These are phyloP conservation scores for Lolium multiflorum DNA, from an alignment of 176 grass and related monocot genomes.

Conservation along the genomic window DNA sequence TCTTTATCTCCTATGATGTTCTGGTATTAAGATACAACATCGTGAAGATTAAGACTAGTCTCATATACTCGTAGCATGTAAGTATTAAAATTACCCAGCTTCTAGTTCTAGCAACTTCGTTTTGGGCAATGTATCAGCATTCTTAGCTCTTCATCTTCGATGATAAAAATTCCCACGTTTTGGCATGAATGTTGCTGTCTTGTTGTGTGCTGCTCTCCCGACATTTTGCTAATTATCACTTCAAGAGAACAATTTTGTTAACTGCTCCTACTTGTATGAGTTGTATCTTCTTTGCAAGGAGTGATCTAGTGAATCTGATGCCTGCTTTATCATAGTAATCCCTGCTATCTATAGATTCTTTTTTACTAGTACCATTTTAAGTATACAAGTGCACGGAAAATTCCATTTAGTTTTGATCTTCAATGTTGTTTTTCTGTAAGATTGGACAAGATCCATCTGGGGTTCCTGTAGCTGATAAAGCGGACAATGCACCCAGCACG, in stretches of 20 bases:
- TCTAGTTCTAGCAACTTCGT: not conserved
- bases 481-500: not conserved
- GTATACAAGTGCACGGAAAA: no score
- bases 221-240: no score
- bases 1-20: not conserved
- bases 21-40: not conserved
- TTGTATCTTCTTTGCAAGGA: not conserved
- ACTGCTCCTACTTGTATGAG: no score
- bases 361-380: no score
- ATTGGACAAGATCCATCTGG: conserved; percentile 4
- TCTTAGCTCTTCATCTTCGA: conserved; percentile 21
- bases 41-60: not conserved
- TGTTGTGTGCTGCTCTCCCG: no score
- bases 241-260: no score
- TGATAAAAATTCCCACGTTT: not conserved
- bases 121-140: not conserved
- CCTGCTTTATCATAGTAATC: no score
- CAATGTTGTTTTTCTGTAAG: not conserved
- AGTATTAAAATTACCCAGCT: not conserved
- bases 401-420: no score
- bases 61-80: not conserved
- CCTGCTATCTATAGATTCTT: no score
- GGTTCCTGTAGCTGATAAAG: not conserved
- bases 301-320: no score
- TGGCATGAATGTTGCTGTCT: no score